These are phyloP conservation scores for Stenogyne calaminthoides DNA, from an alignment of 305 asterid genomes.

Conservation along the genomic window DNA sequence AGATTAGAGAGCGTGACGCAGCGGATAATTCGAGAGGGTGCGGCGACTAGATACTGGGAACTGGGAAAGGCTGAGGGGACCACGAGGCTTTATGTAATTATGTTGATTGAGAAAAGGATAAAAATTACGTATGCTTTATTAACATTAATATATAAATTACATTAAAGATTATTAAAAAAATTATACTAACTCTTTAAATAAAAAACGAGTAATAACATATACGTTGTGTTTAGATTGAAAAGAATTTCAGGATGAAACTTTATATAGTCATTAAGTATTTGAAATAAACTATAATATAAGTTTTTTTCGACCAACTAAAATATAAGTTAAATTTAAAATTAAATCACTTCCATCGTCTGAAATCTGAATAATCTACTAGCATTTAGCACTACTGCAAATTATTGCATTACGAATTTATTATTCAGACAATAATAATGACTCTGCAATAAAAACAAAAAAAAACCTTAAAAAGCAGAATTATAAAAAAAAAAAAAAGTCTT, in stretches of 20 bases:
- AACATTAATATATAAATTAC: too few relatives aligned
- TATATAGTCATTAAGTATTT: background rate
- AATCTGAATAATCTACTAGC: too few relatives aligned
- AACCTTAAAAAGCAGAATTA: background rate
- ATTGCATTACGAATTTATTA: background rate
- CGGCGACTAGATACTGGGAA: slow-evolving; percentile 32
- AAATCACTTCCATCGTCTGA: background rate
- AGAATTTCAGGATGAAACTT: too few relatives aligned
- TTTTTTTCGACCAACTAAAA: too few relatives aligned
- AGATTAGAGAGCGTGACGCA: slow-evolving; percentile 21
- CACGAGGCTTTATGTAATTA: background rate
- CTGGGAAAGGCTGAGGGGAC: slow-evolving; percentile 6
- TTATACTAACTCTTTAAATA: too few relatives aligned
- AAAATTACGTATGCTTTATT: background rate
- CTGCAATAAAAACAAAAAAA: background rate
- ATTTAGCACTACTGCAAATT: background rate
- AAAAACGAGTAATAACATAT: too few relatives aligned
- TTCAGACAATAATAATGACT: background rate
- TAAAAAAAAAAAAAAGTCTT: background rate
- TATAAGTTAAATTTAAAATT: too few relatives aligned
- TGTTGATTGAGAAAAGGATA: background rate
- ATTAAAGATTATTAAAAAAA: too few relatives aligned
- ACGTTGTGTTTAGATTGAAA: too few relatives aligned
- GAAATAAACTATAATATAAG: background rate
- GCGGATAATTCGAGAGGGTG: slow-evolving; percentile 18